Conservation (phyloP, 2,329 filamentous ascomycete genomes). For the Sclerotinia glacialis region DNA sequence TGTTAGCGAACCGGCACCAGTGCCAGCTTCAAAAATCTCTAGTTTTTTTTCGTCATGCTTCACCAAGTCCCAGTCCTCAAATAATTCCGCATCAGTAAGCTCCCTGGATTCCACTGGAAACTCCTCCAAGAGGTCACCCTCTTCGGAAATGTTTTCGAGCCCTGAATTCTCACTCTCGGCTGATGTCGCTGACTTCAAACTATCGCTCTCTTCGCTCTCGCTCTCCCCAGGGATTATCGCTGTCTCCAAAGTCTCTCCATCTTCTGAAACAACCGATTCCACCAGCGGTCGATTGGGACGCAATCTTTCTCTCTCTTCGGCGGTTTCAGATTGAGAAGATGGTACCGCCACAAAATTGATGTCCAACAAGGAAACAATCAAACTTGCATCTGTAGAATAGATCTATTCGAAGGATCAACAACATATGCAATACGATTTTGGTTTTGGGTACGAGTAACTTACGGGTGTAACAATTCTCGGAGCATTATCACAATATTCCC, state of each 20-base stretch:
- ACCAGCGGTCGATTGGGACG: background rate
- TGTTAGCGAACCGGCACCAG: conserved; percentile 78
- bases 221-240: too few relatives aligned
- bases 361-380: conserved; percentile 75
- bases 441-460: conserved; percentile 36
- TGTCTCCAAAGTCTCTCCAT: background rate
- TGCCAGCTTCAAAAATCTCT: conserved; percentile 81
- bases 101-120: background rate
- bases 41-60: conserved; percentile 44
- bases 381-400: conserved; percentile 71
- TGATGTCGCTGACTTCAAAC: background rate
- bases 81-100: background rate
- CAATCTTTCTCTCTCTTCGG: background rate
- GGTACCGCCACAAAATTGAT: conserved; percentile 48
- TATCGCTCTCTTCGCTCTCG: too few relatives aligned
- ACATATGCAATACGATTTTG: background rate
- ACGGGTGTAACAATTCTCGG: conserved; percentile 73
- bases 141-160: conserved; percentile 33
- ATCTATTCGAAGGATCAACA: conserved; percentile 47
- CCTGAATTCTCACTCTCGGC: background rate
- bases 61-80: background rate
- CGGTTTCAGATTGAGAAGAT: conserved; percentile 40
- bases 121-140: conserved; percentile 43
- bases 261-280: background rate
- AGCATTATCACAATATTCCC: conserved; percentile 65